Conservation (phyloP, 225 moss, liverwort and hornwort genomes). For the Rhytidiadelphus loreus region DNA sequence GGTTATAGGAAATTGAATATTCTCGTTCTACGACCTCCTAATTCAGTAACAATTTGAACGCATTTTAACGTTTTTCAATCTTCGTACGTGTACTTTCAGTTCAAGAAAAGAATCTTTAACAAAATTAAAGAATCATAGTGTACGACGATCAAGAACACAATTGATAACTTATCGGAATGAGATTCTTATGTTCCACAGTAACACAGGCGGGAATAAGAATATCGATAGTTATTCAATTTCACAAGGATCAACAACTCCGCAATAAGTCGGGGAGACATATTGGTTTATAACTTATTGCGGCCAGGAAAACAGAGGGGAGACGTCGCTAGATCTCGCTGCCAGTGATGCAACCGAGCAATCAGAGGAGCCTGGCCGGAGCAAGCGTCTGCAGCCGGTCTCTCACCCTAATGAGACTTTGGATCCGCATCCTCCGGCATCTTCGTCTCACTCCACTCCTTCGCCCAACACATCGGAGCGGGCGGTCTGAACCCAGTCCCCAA, state of each 20-base stretch:
- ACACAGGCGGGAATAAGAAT: background rate
- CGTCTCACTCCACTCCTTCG: no score
- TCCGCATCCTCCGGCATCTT: no score
- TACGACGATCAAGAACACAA: background rate
- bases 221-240: background rate
- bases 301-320: no score
- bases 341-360: no score
- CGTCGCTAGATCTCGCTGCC: no score
- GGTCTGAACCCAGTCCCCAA: no score
- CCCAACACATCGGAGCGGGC: no score
- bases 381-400: no score
- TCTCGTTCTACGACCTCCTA: background rate
- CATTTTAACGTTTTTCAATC: background rate
- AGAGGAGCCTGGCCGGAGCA: no score
- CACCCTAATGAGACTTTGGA: no score
- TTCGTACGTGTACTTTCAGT: background rate
- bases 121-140: background rate
- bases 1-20: background rate
- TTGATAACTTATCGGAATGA: background rate
- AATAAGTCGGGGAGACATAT: no score
- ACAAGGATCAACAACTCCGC: background rate
- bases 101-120: background rate
- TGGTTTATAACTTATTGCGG: no score
- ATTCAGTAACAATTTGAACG: background rate
- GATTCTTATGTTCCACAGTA: background rate